Conservation (phyloP, 768 basidiomycete species). For the Galerina sulciceps region DNA sequence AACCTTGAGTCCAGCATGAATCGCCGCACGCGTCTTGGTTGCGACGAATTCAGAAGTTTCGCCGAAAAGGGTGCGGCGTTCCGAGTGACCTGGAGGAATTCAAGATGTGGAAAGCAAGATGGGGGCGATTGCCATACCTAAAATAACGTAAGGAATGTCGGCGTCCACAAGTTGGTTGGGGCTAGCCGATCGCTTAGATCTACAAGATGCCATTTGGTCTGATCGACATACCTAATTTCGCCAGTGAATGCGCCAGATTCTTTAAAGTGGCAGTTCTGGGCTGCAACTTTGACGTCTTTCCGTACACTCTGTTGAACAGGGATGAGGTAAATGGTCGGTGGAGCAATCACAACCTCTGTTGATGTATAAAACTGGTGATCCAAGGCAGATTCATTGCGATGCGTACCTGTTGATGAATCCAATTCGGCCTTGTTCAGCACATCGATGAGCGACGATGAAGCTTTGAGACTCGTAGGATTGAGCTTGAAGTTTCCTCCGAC, state of each 20-base stretch:
- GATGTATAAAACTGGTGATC: constrained; percentile 2
- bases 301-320: constrained; percentile 64
- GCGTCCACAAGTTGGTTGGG: constrained; percentile 85
- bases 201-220: not conserved
- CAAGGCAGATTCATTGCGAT: not conserved
- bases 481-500: constrained; percentile 99
- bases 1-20: constrained; percentile 76
- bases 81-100: constrained; percentile 78
- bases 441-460: constrained; percentile 68
- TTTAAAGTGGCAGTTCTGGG: constrained; percentile 92
- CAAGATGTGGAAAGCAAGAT: not conserved
- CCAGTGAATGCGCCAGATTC: constrained; percentile 92
- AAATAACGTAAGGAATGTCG: constrained; percentile 88
- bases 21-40: constrained; percentile 82
- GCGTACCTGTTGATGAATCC: constrained; percentile 75
- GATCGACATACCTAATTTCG: constrained; percentile 77
- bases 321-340: constrained; percentile 88
- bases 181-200: constrained; percentile 39
- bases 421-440: constrained; percentile 80
- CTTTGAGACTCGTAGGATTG: constrained; percentile 75
- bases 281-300: constrained; percentile 77
- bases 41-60: constrained; percentile 87
- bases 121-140: constrained; percentile 54
- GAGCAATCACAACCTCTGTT: constrained; percentile 93
- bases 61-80: constrained; percentile 91